A percentile compares a stretch with the other conserved stretches of the same genome.
Conservation (phyloP, 495 filamentous ascomycete species). For the Daldinia concentrica region DNA sequence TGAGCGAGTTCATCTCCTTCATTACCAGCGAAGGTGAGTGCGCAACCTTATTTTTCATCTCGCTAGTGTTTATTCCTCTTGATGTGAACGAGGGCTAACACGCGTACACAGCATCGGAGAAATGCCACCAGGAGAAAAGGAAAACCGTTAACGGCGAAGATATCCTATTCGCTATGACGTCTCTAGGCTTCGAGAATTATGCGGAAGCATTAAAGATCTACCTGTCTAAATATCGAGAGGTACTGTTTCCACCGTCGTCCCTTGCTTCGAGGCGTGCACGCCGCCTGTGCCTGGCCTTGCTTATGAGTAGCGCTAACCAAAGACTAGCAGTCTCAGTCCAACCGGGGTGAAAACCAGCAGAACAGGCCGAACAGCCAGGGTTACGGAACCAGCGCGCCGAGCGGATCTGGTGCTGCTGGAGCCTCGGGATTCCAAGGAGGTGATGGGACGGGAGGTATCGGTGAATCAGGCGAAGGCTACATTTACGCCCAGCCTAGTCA, state of each 20-base stretch:
- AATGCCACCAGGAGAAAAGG: conserved; percentile 98
- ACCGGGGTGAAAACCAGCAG: conserved; percentile 74
- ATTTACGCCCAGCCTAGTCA: conserved; percentile 74
- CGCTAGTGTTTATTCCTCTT: conserved; percentile 19
- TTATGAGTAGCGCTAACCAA: conserved; percentile 47
- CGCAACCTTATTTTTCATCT: conserved; percentile 21
- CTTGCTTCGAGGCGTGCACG: conserved; percentile 25
- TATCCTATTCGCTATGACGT: conserved; percentile 98
- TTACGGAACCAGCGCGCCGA: conserved; percentile 63
- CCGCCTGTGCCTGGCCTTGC: conserved; percentile 14
- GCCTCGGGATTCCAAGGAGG: conserved; percentile 62
- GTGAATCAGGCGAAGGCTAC: conserved; percentile 68
- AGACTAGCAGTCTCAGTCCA: conserved; percentile 74
- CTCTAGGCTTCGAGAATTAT: conserved; percentile 98
- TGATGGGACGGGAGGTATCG: conserved; percentile 66
- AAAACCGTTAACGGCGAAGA: conserved; percentile 99
- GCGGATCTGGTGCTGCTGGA: conserved; percentile 57
- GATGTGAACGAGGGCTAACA: conserved; percentile 40
- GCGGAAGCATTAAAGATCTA: conserved; percentile 98
- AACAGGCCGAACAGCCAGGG: conserved; percentile 76
- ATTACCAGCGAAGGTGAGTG: conserved; percentile 94
- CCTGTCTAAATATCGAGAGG: conserved; percentile 95
- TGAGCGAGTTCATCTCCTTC: conserved; percentile 99
- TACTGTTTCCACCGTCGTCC: conserved; percentile 61
- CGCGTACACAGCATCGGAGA: conserved; percentile 85